Evolutionary conservation across 306 rosid genomes (phyloP).

Genomic region (Fragaria vesca): DNA sequence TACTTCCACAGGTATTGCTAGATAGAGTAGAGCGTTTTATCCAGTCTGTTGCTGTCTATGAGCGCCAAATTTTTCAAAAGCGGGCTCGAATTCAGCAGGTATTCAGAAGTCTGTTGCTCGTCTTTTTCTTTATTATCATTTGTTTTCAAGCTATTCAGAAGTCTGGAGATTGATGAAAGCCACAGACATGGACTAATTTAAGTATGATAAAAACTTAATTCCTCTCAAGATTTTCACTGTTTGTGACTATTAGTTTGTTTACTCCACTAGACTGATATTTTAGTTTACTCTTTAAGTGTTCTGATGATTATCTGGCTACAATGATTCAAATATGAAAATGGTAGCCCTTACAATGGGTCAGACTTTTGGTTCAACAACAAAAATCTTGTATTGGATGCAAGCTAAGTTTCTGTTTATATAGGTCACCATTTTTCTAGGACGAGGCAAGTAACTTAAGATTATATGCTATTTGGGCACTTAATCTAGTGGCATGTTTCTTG

Average conservation of each 20-base stretch:
- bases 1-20: conserved; percentile 57
- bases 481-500: conserved; percentile 12
- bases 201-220: neutral
- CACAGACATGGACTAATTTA: neutral
- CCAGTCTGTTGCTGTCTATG: conserved; percentile 74
- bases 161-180: conserved; percentile 14
- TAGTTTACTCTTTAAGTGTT: neutral
- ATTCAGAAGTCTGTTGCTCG: conserved; percentile 7
- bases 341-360: neutral
- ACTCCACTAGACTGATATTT: neutral
- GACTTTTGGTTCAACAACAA: neutral
- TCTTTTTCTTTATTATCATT: neutral
- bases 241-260: neutral
- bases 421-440: neutral
- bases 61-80: conserved; percentile 90
- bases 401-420: neutral
- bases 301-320: neutral
- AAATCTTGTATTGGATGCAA: neutral
- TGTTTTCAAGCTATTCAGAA: neutral
- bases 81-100: conserved; percentile 94
- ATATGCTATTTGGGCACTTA: neutral
- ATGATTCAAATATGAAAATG: neutral
- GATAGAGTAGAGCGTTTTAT: conserved; percentile 87
- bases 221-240: neutral
- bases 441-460: neutral